Evolutionary conservation across 2,329 filamentous ascomycete genomes (phyloP).

Genomic region (Diplodia sapinea): DNA sequence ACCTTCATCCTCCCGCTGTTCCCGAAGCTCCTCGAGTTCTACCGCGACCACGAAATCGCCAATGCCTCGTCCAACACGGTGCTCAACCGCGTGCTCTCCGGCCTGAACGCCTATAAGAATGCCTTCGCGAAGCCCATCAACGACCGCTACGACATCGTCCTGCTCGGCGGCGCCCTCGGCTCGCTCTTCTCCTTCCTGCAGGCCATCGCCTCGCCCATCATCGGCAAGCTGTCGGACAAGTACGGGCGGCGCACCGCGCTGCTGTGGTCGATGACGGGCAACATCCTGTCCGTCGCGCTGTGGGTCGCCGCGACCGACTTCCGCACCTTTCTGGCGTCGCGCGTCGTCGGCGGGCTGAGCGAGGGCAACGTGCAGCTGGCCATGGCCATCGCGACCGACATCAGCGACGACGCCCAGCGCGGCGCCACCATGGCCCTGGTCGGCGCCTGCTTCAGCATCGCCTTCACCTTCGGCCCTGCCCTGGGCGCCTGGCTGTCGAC

Average conservation of each 20-base stretch:
- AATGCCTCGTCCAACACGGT: conserved; percentile 62
- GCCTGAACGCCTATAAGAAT: conserved; percentile 93
- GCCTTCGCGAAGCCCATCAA: conserved; percentile 92
- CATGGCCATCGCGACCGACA: conserved; percentile 94
- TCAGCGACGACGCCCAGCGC: conserved; percentile 82
- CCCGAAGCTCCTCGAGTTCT: conserved; percentile 93
- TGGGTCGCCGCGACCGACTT: conserved; percentile 96
- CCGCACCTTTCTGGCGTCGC: conserved; percentile 91
- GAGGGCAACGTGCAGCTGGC: conserved; percentile 97
- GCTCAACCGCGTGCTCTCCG: conserved; percentile 78
- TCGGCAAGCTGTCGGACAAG: conserved; percentile 84
- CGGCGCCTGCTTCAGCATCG: conserved; percentile 93
- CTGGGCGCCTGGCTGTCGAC: conserved; percentile 85
- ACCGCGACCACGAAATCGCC: conserved; percentile 79
- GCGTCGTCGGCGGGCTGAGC: conserved; percentile 88
- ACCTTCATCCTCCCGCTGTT: conserved; percentile 98
- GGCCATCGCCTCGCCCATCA: conserved; percentile 88
- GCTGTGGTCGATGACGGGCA: conserved; percentile 89
- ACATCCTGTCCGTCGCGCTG: conserved; percentile 88
- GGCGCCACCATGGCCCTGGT: conserved; percentile 96
- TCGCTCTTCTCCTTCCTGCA: conserved; percentile 94
- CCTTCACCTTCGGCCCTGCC: conserved; percentile 94
- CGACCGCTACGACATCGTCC: conserved; percentile 93
- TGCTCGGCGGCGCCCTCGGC: conserved; percentile 90
- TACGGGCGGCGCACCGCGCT: conserved; percentile 87